phyloP scores from a whole-genome alignment of 768 basidiomycete genomes.

The Agrocybe praecox region DNA sequence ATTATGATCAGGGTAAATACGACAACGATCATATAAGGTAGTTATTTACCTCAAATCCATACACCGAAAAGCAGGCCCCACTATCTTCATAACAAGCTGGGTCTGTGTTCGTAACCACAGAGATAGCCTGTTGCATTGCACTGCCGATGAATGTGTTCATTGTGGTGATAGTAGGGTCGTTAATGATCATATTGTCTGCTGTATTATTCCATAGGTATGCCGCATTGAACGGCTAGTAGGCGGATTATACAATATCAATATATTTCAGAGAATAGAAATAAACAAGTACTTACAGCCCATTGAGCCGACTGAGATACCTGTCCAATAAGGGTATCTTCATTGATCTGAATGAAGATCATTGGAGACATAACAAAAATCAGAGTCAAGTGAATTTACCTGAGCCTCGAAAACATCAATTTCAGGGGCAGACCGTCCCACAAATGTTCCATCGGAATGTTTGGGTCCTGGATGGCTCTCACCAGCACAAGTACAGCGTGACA shows the following conservation, averaged over 20 bases:
- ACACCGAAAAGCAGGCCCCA: slow-evolving; percentile 64
- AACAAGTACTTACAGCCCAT: slow-evolving; percentile 62
- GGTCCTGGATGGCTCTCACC: slow-evolving; percentile 88
- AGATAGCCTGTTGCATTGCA: slow-evolving; percentile 77
- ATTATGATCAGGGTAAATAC: neutral
- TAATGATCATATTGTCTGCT: slow-evolving; percentile 57
- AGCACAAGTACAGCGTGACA: slow-evolving; percentile 85
- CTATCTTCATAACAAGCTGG: slow-evolving; percentile 67
- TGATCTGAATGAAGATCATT: slow-evolving; percentile 39
- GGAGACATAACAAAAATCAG: neutral
- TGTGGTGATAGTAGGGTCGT: slow-evolving; percentile 51
- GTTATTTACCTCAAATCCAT: slow-evolving; percentile 71
- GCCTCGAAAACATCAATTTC: slow-evolving; percentile 94
- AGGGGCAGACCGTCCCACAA: slow-evolving; percentile 81
- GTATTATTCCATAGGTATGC: slow-evolving; percentile 71
- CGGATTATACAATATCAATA: neutral
- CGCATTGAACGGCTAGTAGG: slow-evolving; percentile 68
- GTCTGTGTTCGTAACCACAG: slow-evolving; percentile 69
- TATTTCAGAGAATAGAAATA: neutral
- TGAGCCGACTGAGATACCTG: slow-evolving; percentile 87
- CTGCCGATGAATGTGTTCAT: slow-evolving; percentile 73
- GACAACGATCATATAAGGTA: neutral
- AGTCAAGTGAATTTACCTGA: slow-evolving; percentile 39
- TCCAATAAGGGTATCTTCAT: slow-evolving; percentile 42
- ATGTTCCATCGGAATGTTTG: slow-evolving; percentile 68